Evolutionary conservation across 1,284 basidiomycete species (phyloP).

Genomic region (Coniferiporia sulphurascens): DNA sequence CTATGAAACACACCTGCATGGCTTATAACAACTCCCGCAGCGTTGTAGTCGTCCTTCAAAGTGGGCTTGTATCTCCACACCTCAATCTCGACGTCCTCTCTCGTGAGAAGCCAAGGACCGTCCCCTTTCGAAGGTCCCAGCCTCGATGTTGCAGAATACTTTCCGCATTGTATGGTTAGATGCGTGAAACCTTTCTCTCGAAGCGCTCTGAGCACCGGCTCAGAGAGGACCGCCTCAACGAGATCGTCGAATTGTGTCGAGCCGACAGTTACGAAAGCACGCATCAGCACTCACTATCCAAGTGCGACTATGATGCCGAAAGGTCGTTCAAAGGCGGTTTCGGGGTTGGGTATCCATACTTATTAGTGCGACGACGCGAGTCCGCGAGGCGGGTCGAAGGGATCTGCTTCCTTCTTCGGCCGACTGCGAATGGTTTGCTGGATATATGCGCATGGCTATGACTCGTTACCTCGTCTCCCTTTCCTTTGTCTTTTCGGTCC

Average conservation of each 20-base stretch:
- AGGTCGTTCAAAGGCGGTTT: no score
- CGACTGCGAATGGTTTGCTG: neutral
- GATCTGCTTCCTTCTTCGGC: neutral
- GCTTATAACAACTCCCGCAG: constrained; percentile 78
- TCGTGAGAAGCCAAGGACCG: constrained; percentile 25
- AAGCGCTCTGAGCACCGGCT: constrained; percentile 51
- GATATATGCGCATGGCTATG: neutral
- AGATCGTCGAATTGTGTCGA: constrained; percentile 85
- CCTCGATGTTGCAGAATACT: constrained; percentile 36
- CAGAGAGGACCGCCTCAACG: constrained; percentile 57
- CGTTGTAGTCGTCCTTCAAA: constrained; percentile 58
- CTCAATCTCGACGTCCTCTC: constrained; percentile 51
- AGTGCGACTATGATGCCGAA: no score
- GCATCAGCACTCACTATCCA: constrained; percentile 34
- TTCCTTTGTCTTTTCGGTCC: neutral
- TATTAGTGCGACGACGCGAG: neutral
- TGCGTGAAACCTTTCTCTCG: constrained; percentile 47
- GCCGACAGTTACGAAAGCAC: constrained; percentile 82
- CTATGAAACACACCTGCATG: constrained; percentile 73
- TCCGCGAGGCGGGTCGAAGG: neutral
- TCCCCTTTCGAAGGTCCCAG: constrained; percentile 24
- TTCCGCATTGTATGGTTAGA: constrained; percentile 75
- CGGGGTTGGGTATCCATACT: no score
- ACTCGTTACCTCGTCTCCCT: neutral
- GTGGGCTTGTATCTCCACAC: constrained; percentile 72